Percentiles rank a stretch among this genome's conserved stretches.
Evolutionary conservation across 768 basidiomycete genomes (phyloP).

Genomic region (Boletus rubescentipes): DNA sequence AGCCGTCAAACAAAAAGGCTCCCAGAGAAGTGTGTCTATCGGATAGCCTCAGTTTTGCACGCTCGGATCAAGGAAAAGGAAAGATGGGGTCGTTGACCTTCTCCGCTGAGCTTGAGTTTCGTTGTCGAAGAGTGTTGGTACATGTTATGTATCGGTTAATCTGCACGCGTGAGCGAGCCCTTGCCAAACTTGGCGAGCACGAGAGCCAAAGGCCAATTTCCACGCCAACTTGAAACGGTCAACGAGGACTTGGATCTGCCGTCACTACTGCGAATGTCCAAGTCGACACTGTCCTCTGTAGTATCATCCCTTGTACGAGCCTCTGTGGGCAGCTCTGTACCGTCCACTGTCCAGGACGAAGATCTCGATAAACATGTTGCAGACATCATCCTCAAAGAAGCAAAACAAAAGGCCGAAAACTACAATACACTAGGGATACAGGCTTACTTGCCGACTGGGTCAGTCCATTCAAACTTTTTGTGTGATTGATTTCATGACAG

Average conservation of each 20-base stretch:
- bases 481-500: not conserved
- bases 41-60: not conserved
- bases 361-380: slow-evolving; percentile 93
- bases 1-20: not conserved
- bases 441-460: slow-evolving; percentile 64
- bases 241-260: slow-evolving; percentile 1
- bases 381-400: slow-evolving; percentile 88
- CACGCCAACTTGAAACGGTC: slow-evolving; percentile 3
- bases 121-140: too few relatives aligned
- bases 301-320: slow-evolving; percentile 80
- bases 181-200: slow-evolving; percentile 20
- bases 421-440: slow-evolving; percentile 77
- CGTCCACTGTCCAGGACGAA: slow-evolving; percentile 64
- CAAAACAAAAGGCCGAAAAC: slow-evolving; percentile 83
- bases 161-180: too few relatives aligned
- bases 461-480: slow-evolving; percentile 26
- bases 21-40: not conserved
- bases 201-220: slow-evolving; percentile 11
- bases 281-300: slow-evolving; percentile 74
- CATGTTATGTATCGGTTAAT: too few relatives aligned
- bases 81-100: not conserved
- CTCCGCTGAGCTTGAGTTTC: too few relatives aligned
- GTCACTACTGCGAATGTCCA: slow-evolving; percentile 36
- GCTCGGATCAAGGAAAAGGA: not conserved
- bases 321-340: slow-evolving; percentile 66